Evolutionary conservation across 306 rosid genomes (phyloP).

Genomic region (Cicer chorassanicum): DNA sequence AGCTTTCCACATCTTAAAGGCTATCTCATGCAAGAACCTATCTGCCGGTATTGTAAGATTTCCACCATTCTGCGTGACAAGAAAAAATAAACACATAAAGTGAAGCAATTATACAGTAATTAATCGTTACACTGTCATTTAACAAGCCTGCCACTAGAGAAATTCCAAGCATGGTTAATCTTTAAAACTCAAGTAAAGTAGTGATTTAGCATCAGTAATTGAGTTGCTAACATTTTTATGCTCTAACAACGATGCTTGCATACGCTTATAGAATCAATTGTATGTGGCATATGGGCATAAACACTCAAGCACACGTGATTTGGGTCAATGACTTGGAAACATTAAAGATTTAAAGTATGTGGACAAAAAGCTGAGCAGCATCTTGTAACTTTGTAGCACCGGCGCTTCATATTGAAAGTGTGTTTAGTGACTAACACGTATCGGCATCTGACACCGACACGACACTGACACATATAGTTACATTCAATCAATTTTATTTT

Average conservation of each 20-base stretch:
- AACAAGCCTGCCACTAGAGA: neutral
- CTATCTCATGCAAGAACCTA: slow-evolving; percentile 89
- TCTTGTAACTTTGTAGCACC: neutral
- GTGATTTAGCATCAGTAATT: slow-evolving; percentile 20
- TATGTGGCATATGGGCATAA: slow-evolving; percentile 7
- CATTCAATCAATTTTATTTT: no score
- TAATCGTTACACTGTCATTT: neutral
- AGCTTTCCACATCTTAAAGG: slow-evolving; percentile 98
- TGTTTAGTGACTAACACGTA: no score
- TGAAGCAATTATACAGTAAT: slow-evolving; percentile 12
- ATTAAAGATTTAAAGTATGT: neutral
- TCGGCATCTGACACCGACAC: no score
- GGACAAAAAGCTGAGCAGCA: neutral
- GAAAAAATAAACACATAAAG: slow-evolving; percentile 3
- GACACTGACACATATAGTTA: no score
- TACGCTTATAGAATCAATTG: slow-evolving; percentile 15
- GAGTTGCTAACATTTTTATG: slow-evolving; percentile 10
- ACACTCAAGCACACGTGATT: slow-evolving; percentile 10
- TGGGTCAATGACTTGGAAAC: slow-evolving; percentile 33
- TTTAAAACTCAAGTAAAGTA: slow-evolving; percentile 21
- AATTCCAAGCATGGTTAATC: slow-evolving; percentile 11
- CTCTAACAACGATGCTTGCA: neutral
- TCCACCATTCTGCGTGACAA: slow-evolving; percentile 68
- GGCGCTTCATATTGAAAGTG: no score
- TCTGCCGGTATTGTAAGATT: slow-evolving; percentile 90